Base-by-base conservation (phyloP, 2,329 filamentous ascomycete species). In the Tolypocladium album region DNA sequence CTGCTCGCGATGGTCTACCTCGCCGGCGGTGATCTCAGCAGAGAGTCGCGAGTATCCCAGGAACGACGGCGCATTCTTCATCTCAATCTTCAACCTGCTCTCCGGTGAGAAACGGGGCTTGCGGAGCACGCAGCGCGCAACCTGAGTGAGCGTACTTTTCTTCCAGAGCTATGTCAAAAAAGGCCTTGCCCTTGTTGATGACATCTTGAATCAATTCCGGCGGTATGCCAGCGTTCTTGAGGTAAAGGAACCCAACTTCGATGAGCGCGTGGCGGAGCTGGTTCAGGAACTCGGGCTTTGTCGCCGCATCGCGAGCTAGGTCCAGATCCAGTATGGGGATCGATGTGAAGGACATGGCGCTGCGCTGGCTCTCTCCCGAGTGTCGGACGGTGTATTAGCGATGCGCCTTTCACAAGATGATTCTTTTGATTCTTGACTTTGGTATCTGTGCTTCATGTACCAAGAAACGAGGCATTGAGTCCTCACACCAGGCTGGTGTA, bases 201-300 rank as follows among this genome's bases (percentile, higher is more conserved):
- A 93, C 89, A 62, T 81, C 74, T 31, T 82, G 69, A 66, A 89
- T 85, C 58, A 93, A 75, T 45, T 82, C 76, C 20, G 87, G 81
- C 6, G 87, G 78, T 57, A 93, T 85, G 27, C 88, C 88, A 2
- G 89, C 87, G 68, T 95, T 92, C 69, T 87, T 88, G 62, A 96
- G 82, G 69, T 96, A 96, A 27, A 95, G 73, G 68, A 96, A 96
- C 1, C 91, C 91, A n/a, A 95, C 89, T 70, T 93, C 88, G 67
- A 96, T 83, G 39, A 96, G 76, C 0, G 90, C 89, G 72, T 88
- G 79, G 20, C 88, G 87, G 39, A 96, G 80, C 59, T 89, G 79
- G 0, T 77, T 73, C 0, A 95, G 81, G 67, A 96, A 94, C 39
- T 75, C 76, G 2, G 88, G 82, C 74, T 94, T 95, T 0, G 88